phyloP scores from a whole-genome alignment of 495 filamentous ascomycete genomes.

The Echria macrotheca region DNA sequence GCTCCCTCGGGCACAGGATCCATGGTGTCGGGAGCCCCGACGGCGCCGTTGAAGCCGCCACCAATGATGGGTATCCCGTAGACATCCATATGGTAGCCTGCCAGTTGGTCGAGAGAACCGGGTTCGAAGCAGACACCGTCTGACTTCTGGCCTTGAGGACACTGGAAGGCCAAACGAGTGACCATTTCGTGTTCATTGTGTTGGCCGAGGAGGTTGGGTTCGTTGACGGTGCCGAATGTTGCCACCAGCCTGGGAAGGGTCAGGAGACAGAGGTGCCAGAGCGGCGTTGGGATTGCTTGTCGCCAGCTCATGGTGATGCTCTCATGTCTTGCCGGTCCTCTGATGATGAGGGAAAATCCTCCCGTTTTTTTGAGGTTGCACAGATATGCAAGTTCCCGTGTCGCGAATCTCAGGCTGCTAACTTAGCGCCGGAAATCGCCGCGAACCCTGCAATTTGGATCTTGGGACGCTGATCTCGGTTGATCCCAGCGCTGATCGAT shows the following conservation, averaged over 20 bases:
- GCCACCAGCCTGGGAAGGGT: not conserved
- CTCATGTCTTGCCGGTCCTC: too few relatives aligned
- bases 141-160: conserved; percentile 16
- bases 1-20: conserved; percentile 26
- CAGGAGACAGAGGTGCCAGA: not conserved
- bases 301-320: too few relatives aligned
- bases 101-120: conserved; percentile 25
- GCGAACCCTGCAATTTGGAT: too few relatives aligned
- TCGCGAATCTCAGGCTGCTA: too few relatives aligned
- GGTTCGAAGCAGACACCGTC: conserved; percentile 27
- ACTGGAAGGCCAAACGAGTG: conserved; percentile 27
- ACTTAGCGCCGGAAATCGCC: too few relatives aligned
- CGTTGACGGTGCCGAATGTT: conserved; percentile 26
- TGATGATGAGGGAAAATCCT: too few relatives aligned
- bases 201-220: conserved; percentile 18
- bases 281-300: not conserved
- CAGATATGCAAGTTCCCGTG: too few relatives aligned
- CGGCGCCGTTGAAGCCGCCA: conserved; percentile 24
- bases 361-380: too few relatives aligned
- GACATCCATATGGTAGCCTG: conserved; percentile 20
- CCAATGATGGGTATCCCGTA: conserved; percentile 19
- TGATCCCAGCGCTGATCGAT: too few relatives aligned
- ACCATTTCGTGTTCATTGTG: conserved; percentile 31
- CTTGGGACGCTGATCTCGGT: too few relatives aligned
- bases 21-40: conserved; percentile 24